phyloP scores from a whole-genome alignment of 108 stramenopile species.

The Conticribra weissflogii region DNA sequence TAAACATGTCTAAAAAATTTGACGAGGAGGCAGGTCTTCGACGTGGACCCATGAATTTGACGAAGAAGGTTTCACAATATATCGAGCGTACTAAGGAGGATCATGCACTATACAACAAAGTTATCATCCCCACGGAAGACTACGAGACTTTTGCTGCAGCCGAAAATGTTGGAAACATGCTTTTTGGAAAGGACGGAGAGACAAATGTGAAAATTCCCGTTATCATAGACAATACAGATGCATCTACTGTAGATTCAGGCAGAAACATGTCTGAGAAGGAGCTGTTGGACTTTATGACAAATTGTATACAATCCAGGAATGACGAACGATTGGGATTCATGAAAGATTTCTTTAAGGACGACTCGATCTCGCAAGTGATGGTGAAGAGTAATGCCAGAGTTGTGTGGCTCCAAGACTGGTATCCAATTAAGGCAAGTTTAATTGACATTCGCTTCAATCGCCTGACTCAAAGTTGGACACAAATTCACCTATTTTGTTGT shows the following conservation, averaged over 20 bases:
- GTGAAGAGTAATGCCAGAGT: slow-evolving; percentile 60
- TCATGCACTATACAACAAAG: slow-evolving; percentile 38
- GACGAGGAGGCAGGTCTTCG: background rate
- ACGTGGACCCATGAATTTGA: slow-evolving; percentile 7
- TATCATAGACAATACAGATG: no score
- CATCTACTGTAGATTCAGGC: slow-evolving; percentile 19
- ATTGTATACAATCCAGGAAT: slow-evolving; percentile 58
- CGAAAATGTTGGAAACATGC: slow-evolving; percentile 35
- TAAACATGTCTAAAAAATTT: background rate
- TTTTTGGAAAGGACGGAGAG: slow-evolving; percentile 27
- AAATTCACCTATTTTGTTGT: background rate
- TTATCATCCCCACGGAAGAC: slow-evolving; percentile 30
- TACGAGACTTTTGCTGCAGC: slow-evolving; percentile 45
- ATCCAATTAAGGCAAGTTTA: slow-evolving; percentile 41
- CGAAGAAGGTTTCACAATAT: slow-evolving; percentile 21
- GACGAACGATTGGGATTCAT: slow-evolving; percentile 55
- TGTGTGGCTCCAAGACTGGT: slow-evolving; percentile 83
- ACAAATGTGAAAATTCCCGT: slow-evolving; percentile 10
- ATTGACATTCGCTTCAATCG: background rate
- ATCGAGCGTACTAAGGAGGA: slow-evolving; percentile 36
- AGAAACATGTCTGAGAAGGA: slow-evolving; percentile 53
- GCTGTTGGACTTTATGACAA: slow-evolving; percentile 56
- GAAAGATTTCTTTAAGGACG: slow-evolving; percentile 61
- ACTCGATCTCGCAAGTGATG: slow-evolving; percentile 56
- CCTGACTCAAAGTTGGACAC: background rate